Percentiles rank a stretch among this genome's conserved stretches.
Evolutionary conservation across 2,329 filamentous ascomycete species (phyloP).

Genomic region (Talaromyces pinophilus): DNA sequence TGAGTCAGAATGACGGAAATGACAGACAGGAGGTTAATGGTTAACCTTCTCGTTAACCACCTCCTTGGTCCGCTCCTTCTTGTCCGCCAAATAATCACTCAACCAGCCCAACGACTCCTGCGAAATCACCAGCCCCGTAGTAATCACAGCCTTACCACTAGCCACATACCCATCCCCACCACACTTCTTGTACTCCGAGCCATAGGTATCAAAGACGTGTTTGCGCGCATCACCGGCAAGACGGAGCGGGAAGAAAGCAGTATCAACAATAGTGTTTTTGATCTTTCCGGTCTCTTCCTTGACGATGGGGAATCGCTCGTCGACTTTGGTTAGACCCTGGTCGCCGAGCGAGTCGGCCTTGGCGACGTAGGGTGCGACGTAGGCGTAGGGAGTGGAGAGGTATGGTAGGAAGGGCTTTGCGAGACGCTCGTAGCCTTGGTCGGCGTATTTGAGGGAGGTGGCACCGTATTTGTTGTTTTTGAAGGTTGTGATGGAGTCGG

Average conservation of each 20-base stretch:
- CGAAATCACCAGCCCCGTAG: constrained; percentile 66
- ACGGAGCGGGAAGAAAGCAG: constrained; percentile 64
- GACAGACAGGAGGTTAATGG: constrained; percentile 24
- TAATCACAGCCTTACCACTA: constrained; percentile 68
- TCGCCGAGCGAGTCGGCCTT: constrained; percentile 78
- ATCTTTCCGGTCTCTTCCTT: constrained; percentile 75
- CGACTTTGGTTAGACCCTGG: constrained; percentile 68
- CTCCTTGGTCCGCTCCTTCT: constrained; percentile 64
- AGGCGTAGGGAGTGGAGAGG: constrained; percentile 75
- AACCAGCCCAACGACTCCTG: constrained; percentile 65
- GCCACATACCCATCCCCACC: constrained; percentile 63
- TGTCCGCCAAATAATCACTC: constrained; percentile 58
- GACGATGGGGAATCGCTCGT: constrained; percentile 69
- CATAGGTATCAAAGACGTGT: constrained; percentile 48
- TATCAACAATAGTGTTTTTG: constrained; percentile 62
- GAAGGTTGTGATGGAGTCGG: constrained; percentile 75
- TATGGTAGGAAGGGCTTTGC: constrained; percentile 77
- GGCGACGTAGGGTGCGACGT: constrained; percentile 79
- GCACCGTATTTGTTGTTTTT: constrained; percentile 80
- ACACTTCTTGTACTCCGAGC: constrained; percentile 50
- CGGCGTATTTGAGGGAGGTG: constrained; percentile 74
- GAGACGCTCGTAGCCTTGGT: constrained; percentile 73
- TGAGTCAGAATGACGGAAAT: neutral
- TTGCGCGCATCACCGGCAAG: constrained; percentile 60
- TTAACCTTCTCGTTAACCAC: constrained; percentile 53